phyloP scores from a whole-genome alignment of 2,329 filamentous ascomycete species.

The Phaeosphaeria sp. region DNA sequence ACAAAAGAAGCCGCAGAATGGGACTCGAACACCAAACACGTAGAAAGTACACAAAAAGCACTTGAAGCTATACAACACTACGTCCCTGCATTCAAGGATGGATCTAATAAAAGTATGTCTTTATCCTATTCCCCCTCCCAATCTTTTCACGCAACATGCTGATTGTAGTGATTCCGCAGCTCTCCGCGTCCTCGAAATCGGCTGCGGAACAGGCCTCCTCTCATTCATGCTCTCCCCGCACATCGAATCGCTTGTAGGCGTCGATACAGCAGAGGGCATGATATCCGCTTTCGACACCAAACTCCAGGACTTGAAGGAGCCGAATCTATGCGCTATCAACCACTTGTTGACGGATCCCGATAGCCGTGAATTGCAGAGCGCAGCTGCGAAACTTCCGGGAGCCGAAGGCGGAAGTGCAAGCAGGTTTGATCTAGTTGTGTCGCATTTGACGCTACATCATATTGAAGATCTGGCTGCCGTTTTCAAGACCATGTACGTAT shows the following conservation, averaged over 20 bases:
- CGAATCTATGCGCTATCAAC: conserved; percentile 57
- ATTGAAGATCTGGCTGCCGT: conserved; percentile 55
- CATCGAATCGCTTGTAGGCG: conserved; percentile 57
- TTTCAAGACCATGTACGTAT: conserved; percentile 56
- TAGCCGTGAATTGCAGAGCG: conserved; percentile 45
- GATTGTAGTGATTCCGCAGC: conserved; percentile 13
- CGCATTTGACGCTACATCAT: conserved; percentile 65
- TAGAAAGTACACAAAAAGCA: conserved; percentile 54
- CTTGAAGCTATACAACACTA: conserved; percentile 54
- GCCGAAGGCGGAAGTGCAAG: conserved; percentile 31
- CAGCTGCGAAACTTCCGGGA: conserved; percentile 42
- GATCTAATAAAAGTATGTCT: conserved; percentile 33
- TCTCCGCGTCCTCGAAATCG: conserved; percentile 62
- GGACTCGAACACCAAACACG: conserved; percentile 62
- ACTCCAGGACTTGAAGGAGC: conserved; percentile 37
- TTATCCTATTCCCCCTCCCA: background rate
- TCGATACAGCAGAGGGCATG: conserved; percentile 64
- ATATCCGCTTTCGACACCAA: conserved; percentile 59
- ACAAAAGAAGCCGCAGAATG: conserved; percentile 62
- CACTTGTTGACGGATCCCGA: conserved; percentile 59
- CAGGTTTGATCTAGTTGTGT: conserved; percentile 60
- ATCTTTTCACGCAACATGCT: background rate
- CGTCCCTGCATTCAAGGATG: conserved; percentile 44
- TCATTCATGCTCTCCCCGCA: conserved; percentile 58
- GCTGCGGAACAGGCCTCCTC: conserved; percentile 64